phyloP scores from a whole-genome alignment of 2,329 filamentous ascomycete genomes.

The Exserohilum rostratum region DNA sequence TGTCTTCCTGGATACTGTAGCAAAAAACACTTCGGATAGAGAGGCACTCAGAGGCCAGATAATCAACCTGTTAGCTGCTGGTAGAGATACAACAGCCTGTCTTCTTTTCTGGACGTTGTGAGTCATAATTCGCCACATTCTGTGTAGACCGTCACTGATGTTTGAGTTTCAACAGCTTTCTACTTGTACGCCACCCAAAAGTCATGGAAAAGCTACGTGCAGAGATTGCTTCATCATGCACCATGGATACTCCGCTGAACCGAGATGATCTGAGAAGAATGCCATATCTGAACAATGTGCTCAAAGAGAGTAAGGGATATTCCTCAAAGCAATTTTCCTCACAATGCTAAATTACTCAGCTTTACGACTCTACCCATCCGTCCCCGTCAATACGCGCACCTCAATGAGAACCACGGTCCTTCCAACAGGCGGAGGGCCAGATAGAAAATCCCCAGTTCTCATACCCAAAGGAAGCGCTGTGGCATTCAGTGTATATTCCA shows the following conservation, averaged over 20 bases:
- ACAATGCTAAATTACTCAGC: conserved; percentile 7
- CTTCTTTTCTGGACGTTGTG: conserved; percentile 35
- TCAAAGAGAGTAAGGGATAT: conserved; percentile 49
- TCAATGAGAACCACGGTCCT: not conserved
- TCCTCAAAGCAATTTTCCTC: not conserved
- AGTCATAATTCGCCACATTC: not conserved
- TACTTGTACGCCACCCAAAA: conserved; percentile 43
- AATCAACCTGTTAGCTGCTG: conserved; percentile 48
- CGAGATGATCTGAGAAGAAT: conserved; percentile 50
- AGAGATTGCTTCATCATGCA: conserved; percentile 33
- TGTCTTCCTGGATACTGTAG: conserved; percentile 48
- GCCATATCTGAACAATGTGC: conserved; percentile 32
- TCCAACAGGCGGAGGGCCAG: conserved; percentile 24
- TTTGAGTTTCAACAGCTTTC: conserved; percentile 20
- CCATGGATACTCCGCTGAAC: conserved; percentile 48
- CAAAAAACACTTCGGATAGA: conserved; percentile 46
- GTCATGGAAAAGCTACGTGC: conserved; percentile 42
- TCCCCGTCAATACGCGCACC: conserved; percentile 36
- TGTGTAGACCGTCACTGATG: not conserved
- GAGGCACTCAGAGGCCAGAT: conserved; percentile 48
- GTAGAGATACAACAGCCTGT: conserved; percentile 41
- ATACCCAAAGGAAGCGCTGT: conserved; percentile 20
- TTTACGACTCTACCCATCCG: conserved; percentile 34
- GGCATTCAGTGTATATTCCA: conserved; percentile 26
- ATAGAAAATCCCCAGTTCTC: conserved; percentile 38